Evolutionary conservation across 2,329 filamentous ascomycete species (phyloP), one percentile per base, ranked within the genome.

Genomic region (Microsporum canis): DNA sequence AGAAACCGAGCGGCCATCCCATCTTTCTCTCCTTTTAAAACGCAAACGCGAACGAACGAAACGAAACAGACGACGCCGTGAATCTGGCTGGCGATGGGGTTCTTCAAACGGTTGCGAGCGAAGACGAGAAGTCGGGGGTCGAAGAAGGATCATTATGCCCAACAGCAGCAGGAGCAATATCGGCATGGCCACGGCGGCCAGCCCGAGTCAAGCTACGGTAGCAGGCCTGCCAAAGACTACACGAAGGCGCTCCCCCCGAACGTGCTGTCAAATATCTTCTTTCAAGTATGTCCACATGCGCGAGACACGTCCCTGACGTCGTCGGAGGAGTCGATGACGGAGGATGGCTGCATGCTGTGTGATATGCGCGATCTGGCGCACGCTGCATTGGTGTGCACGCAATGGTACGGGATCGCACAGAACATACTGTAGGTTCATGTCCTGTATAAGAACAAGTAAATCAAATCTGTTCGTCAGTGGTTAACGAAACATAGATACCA

Each of bases 301-400:
- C 76, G 78, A 60, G 91, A 97, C 74, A 80, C 86, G 70, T 85
- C 81, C 63, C 95, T 94, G 73, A 86, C 89, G 66, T 86, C 85
- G 47, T 92, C 88, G 69, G 92, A 97, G 77, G 83, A 88, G 68
- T 89, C 87, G 63, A 84, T 87, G 66, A 82, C 84, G 57, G 87
- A 88, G 66, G 86, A 90, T 76, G 85, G 85, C 61, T 97, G 92
- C 77, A 92, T 94, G 88, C 85, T 95, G 66, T 97, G 92, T 77
- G 90, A 96, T 76, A 82, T 94, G 78, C 86, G 91, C 66, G 91
- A 96, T 73, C 82, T 96, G 61, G 85, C 90, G 59, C 85, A 89
- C 72, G 92, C 89, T 72, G 84, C 85, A 43, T 80, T 84, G 71
- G 88, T 89, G 58, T 89, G 84, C 72, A 84, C 84, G 68, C 80